Base-by-base conservation (phyloP, 75 land plant genomes). In the Chamaecyparis obtusa region DNA sequence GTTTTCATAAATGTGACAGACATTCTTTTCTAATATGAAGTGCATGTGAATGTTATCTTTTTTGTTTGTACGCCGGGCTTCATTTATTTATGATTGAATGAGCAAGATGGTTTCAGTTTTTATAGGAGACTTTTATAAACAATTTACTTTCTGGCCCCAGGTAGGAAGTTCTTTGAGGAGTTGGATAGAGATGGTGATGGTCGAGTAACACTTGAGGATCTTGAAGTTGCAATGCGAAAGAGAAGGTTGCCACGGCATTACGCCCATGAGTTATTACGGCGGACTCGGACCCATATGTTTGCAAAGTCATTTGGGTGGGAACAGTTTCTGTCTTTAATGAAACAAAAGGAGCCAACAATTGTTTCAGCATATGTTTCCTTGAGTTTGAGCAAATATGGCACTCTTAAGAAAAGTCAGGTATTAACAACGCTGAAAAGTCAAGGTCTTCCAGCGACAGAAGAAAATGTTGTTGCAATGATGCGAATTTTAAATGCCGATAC, bases 301-400 rank as follows among this genome's bases (percentile, higher is more conserved):
- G 95, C 97, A 60, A 97, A 97, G 89, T 97, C 99, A 33, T 89
- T 97, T 90, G 99, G 99, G 36, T 97, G 99, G 99, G 96, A 92
- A 43, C 96, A 96, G 85, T 97, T 97, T 81, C 90, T 95, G 51
- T 86, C 93, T 21, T 89, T 96, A 84, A 97, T 97, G 97, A 95
- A 97, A 86, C 98, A 97, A 89, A 97, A 94, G 87, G 99, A 97
- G 86, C 94, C 99, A 24, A 93, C 93, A 37, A 96, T 97, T 90
- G 96, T 97, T 78, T 93, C 96, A 49, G 99, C 99, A 24, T 97
- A 95, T 88, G 95, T 94, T 46, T 88, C 94, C 37, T 84, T 97
- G 30, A 92, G 98, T 86, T 88, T 97, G 87, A 96, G 94, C 91
- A 96, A 95, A 78, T 97, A 97, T 78, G 99, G 99, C 46, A 97